phyloP scores from a whole-genome alignment of 306 rosid genomes.

The Dryas drummondii region DNA sequence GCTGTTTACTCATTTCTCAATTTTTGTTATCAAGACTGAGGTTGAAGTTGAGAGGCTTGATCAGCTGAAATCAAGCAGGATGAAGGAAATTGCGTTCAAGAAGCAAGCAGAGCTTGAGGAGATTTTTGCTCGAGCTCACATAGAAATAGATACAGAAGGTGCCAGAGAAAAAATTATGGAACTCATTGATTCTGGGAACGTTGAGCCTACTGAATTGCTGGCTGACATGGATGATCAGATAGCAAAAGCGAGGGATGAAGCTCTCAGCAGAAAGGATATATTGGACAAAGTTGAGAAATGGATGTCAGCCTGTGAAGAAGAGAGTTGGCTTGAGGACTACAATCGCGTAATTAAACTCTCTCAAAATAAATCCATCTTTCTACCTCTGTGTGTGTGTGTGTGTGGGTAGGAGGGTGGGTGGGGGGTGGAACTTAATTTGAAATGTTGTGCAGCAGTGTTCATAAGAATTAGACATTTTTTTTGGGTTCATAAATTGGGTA shows the following conservation, averaged over 20 bases:
- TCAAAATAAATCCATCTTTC: background rate
- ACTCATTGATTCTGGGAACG: conserved; percentile 78
- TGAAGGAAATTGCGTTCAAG: conserved; percentile 99
- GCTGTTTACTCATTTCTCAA: conserved; percentile 20
- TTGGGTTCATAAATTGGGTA: background rate
- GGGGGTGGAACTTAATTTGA: too few relatives aligned
- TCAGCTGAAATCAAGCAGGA: conserved; percentile 92
- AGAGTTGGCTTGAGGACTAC: conserved; percentile 99
- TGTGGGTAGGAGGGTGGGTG: too few relatives aligned
- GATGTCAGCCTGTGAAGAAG: conserved; percentile 99
- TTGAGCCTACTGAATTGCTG: conserved; percentile 83
- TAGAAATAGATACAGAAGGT: conserved; percentile 85
- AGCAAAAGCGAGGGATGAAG: conserved; percentile 84
- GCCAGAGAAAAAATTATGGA: conserved; percentile 87
- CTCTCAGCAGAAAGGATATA: conserved; percentile 95
- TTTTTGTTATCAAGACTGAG: conserved; percentile 64
- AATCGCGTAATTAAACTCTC: conserved; percentile 64
- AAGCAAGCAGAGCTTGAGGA: conserved; percentile 92
- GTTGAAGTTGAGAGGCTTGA: conserved; percentile 99
- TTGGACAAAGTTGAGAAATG: conserved; percentile 98
- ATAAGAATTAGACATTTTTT: background rate
- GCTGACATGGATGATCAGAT: conserved; percentile 97
- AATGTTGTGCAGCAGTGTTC: too few relatives aligned
- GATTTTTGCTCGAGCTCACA: conserved; percentile 76
- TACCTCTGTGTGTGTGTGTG: background rate